Base-by-base conservation (phyloP, 1,284 basidiomycete genomes). In the Sanguinoderma infundibulare region DNA sequence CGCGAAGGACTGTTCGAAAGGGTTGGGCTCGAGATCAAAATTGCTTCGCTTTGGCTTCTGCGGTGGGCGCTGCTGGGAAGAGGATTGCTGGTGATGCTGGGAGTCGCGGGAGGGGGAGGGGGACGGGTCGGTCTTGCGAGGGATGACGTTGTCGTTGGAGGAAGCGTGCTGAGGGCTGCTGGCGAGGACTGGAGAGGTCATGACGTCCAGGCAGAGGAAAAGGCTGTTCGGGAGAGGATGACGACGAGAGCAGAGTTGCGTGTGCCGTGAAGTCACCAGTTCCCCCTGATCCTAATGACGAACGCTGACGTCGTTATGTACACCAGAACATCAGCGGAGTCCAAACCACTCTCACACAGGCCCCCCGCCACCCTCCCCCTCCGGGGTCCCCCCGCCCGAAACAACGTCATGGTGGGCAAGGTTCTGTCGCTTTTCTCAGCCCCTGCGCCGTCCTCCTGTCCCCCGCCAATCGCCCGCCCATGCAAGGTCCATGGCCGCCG, bases 1-100 rank as follows among this genome's bases (percentile, higher is more conserved):
- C 58, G 87, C 87, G 76, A 98, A 98, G 55, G 94, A 96, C 77
- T 95, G 92, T 74, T 98, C 96, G 73, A 98, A 98, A 0, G 96
- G 96, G 74, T 98, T 98, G 15, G 94, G 94, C 75, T 98, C 96
- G 61, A 95, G 86, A 74, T 91, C 88, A 74, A 92, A 90, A 73
- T 88, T 89, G 47, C 81, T 82, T 68, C 87, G 83, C 28, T 80
- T 83, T 67, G 68, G 65, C 53, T 64, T 60, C 47, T 62, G 55
- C 35, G 56, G 55, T 14, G 64, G 59, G 12, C 64, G 59, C 44
- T 66, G 63, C 46, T 60, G 52, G 2, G 42, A 15, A 38, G 57
- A n/a, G 36, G 61, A 35, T 53, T 63, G 59, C 20, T 51, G 59
- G 55, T 51, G 46, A 46, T 42, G 53, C 14, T 30, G 53, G 35